Conservation (phyloP, 2,329 filamentous ascomycete species). For the Talaromyces pinophilus region DNA sequence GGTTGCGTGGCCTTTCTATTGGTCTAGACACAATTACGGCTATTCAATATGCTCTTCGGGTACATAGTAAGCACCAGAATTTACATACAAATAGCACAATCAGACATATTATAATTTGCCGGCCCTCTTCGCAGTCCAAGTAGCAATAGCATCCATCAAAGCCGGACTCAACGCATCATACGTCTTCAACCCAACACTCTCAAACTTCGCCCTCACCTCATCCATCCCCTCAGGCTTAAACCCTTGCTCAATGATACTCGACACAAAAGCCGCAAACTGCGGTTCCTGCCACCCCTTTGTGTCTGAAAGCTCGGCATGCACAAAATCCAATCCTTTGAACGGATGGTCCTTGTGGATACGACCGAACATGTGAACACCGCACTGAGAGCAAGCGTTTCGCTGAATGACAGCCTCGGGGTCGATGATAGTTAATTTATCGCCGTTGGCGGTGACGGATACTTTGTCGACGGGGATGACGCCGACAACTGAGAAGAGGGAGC, state of each 20-base stretch:
- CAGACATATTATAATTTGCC: constrained; percentile 33
- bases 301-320: constrained; percentile 63
- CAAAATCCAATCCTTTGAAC: constrained; percentile 70
- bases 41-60: not conserved
- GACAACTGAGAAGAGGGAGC: constrained; percentile 65
- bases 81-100: not conserved
- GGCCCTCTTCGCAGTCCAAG: constrained; percentile 55
- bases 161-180: constrained; percentile 64
- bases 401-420: constrained; percentile 61
- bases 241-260: constrained; percentile 68
- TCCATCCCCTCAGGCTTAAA: constrained; percentile 58
- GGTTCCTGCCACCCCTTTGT: constrained; percentile 69
- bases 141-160: constrained; percentile 64
- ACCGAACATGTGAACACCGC: constrained; percentile 64
- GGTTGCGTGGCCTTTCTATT: not conserved
- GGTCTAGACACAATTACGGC: not conserved
- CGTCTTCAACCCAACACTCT: constrained; percentile 57
- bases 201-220: constrained; percentile 57
- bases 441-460: constrained; percentile 60
- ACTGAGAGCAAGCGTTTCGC: constrained; percentile 62
- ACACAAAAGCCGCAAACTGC: constrained; percentile 69
- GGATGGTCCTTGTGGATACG: constrained; percentile 65
- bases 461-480: constrained; percentile 61
- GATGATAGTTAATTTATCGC: constrained; percentile 58
- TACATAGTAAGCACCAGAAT: no score